Percentiles rank a stretch among this genome's conserved stretches.
These are phyloP conservation scores for Fusarium abutilonis DNA, from an alignment of 2,329 filamentous ascomycete species.

Conservation along the genomic window DNA sequence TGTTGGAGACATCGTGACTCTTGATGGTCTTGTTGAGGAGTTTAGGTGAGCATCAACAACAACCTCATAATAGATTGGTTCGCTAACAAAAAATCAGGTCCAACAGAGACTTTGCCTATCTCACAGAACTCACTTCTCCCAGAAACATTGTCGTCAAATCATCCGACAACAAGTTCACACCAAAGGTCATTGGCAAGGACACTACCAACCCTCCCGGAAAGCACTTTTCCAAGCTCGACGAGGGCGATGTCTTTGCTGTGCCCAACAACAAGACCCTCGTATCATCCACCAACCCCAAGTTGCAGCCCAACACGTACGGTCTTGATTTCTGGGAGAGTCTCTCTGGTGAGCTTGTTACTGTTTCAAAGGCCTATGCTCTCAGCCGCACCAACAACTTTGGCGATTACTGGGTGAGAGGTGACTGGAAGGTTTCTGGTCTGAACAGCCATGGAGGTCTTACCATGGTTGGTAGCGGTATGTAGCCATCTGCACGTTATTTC, in stretches of 20 bases:
- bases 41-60: conserved; percentile 53
- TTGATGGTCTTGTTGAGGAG: conserved; percentile 70
- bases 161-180: conserved; percentile 62
- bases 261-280: conserved; percentile 70
- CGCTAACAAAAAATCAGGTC: conserved; percentile 53
- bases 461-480: conserved; percentile 63
- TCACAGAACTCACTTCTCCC: conserved; percentile 70
- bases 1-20: conserved; percentile 69
- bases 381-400: conserved; percentile 71
- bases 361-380: conserved; percentile 66
- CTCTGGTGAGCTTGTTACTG: conserved; percentile 72
- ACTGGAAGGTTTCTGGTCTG: conserved; percentile 69
- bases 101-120: conserved; percentile 65
- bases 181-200: conserved; percentile 69
- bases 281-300: conserved; percentile 66
- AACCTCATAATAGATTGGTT: background rate
- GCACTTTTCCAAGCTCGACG: conserved; percentile 69
- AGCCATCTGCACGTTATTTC: background rate
- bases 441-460: conserved; percentile 73
- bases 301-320: conserved; percentile 70
- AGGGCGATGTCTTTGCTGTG: conserved; percentile 70
- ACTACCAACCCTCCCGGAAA: conserved; percentile 67
- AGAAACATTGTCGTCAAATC: conserved; percentile 63
- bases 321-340: conserved; percentile 80
- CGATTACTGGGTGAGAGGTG: conserved; percentile 74